A percentile compares a stretch with the other conserved stretches of the same genome.
Evolutionary conservation across 441 rosid species (phyloP).

Genomic region (Gossypium lobatum): DNA sequence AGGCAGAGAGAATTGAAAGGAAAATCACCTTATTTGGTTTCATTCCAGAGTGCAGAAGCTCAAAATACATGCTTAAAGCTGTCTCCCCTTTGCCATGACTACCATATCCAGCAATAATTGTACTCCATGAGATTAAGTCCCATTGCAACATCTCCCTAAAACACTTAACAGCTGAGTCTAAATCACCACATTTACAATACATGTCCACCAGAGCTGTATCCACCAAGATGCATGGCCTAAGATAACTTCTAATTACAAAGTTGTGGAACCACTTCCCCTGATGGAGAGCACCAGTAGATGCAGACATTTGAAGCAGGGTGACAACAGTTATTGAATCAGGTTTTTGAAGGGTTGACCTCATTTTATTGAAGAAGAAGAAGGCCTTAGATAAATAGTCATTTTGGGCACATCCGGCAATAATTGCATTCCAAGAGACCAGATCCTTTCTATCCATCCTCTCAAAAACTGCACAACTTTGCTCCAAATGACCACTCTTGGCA

Average conservation of each 20-base stretch:
- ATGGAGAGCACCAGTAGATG: conserved; percentile 39
- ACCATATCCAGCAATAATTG: conserved; percentile 53
- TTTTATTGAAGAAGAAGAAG: conserved; percentile 33
- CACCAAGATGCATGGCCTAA: conserved; percentile 37
- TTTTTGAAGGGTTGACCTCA: conserved; percentile 34
- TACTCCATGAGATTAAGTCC: conserved; percentile 52
- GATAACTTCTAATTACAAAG: conserved; percentile 33
- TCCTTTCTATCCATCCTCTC: conserved; percentile 35
- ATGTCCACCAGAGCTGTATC: conserved; percentile 64
- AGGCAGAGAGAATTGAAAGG: conserved; percentile 51
- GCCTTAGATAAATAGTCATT: conserved; percentile 36
- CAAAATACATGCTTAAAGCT: conserved; percentile 39
- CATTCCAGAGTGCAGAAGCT: conserved; percentile 42
- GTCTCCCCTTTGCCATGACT: conserved; percentile 49
- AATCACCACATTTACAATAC: conserved; percentile 57
- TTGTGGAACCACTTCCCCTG: conserved; percentile 54
- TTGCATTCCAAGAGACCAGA: conserved; percentile 58
- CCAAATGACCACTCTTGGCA: conserved; percentile 43
- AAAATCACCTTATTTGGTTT: conserved; percentile 46
- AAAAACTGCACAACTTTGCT: conserved; percentile 39
- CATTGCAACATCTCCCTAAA: conserved; percentile 33
- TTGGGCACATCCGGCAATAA: conserved; percentile 49
- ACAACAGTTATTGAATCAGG: conserved; percentile 45
- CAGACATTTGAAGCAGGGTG: conserved; percentile 54
- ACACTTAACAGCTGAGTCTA: conserved; percentile 47